Conservation (phyloP, 2,329 filamentous ascomycete species). For the Lachnellula occidentalis region DNA sequence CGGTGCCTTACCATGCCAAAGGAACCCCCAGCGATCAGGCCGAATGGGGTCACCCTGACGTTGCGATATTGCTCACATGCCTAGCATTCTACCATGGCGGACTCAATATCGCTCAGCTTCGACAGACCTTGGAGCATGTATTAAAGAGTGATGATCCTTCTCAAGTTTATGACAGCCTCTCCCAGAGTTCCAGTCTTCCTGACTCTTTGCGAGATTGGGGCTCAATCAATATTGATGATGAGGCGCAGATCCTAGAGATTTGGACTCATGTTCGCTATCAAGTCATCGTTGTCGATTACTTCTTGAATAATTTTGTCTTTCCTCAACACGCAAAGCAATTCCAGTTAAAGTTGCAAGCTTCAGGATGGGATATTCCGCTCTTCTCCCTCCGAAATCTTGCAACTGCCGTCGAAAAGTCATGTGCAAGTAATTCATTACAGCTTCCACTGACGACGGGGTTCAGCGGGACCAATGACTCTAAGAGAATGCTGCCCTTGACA, state of each 20-base stretch:
- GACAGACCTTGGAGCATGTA: constrained; percentile 44
- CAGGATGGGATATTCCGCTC: constrained; percentile 62
- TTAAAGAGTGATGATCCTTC: constrained; percentile 49
- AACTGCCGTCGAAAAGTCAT: not conserved
- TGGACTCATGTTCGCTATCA: constrained; percentile 46
- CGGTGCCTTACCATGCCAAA: constrained; percentile 63
- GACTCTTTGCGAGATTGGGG: constrained; percentile 46
- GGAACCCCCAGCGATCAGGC: constrained; percentile 56
- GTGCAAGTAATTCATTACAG: not conserved
- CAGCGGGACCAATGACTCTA: constrained; percentile 65
- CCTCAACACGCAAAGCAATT: constrained; percentile 61
- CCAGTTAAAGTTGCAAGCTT: constrained; percentile 54
- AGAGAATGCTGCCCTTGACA: constrained; percentile 52
- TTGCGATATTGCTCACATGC: constrained; percentile 59
- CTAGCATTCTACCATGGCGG: constrained; percentile 64
- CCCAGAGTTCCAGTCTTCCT: constrained; percentile 39
- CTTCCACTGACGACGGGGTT: constrained; percentile 56
- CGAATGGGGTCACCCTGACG: constrained; percentile 65
- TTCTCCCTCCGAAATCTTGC: constrained; percentile 21
- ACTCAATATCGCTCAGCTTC: constrained; percentile 43
- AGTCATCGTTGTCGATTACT: constrained; percentile 52
- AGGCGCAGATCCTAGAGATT: constrained; percentile 43
- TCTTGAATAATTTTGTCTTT: constrained; percentile 59
- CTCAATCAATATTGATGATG: constrained; percentile 54
- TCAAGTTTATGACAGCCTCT: constrained; percentile 49